Base-by-base conservation (phyloP, 2,329 filamentous ascomycete genomes). In the Colletotrichum lini region DNA sequence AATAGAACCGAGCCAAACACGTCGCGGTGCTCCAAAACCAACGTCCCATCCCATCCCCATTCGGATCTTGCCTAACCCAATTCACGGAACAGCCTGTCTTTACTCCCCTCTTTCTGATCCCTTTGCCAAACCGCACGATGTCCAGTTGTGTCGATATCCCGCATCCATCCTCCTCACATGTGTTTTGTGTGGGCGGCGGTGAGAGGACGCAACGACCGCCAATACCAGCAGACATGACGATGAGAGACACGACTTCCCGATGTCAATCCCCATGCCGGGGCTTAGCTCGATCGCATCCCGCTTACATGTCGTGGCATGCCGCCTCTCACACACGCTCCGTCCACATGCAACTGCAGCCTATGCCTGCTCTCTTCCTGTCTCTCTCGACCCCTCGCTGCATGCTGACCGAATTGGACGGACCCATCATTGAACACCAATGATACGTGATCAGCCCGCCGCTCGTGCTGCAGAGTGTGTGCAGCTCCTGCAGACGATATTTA, bases 401-500 rank as follows among this genome's bases (percentile, higher is more conserved):
- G 65, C 62, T 54, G 53, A 59, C 65, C 58, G 47, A 64, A 59
- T 59, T 38, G 69, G 69, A 30, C 59, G 30, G 35, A 38, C 53
- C 15, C 56, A 57, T 67, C 35, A 10, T 38, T 38, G 35, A 10
- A 38, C 50, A 44, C 57, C 52, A 44, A 68, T 47, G 30, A 21
- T 61, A 53, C 45, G 65, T 69, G 69, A 63, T 64, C 52, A 47
- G 49, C 53, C 58, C 56, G 58, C 45, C 57, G 69, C 52, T 53
- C 60, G 49, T 35, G 57, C 68, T 63, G 65, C 68, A 71, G 52
- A 62, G 12, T 58, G 52, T 49, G 68, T 59, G 45, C 53, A 67
- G 64, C 50, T 69, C 57, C 57, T 70, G 67, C 67, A 67, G 64
- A 44, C 58, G 65, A 64, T 42, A 68, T 47, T 68, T 53, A 69